Base-by-base conservation (phyloP, 306 rosid species). In the Senna tora region DNA sequence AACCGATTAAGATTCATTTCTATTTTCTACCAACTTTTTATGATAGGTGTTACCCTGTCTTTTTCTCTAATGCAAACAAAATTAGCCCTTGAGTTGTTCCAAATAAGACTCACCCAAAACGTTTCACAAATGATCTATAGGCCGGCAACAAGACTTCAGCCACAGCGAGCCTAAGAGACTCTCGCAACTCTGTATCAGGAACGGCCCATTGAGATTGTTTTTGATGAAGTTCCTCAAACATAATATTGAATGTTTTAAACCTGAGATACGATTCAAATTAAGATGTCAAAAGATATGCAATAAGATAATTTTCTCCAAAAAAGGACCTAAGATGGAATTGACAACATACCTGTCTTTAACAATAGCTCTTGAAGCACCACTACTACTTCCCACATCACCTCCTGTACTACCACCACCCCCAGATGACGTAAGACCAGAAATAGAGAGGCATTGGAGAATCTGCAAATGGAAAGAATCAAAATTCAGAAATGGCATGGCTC, bases 181-280 rank as follows among this genome's bases (percentile, higher is more conserved):
- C 99, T 77, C 93, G 91, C 79, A 94, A 83, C 86, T 94, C 97
- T 0, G 86, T 58, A 86, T 94, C 99, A 5, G 93, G 99, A 75
- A 89, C 99, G 3, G 96, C 81, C 99, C 99, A 94, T 68, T 94
- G 96, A 67, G 96, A 94, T 80, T 94, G 99, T 61, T 86, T 94
- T 84, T 91, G 99, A 84, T 94, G 97, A 71, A 91, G 89, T 57
- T 94, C 99, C 88, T 91, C 99, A 62, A 94, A 94, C 75, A 89
- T 92, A 72, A 78, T 14, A 78, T 91, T 94, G 87, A 91, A 89
- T 17, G 71, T 25, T 85, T 91, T 94, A 68, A 94, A 88, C 88
- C 97, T 94, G 85, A 72, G 45, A 83, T 74, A 74, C 5, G 67
- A 17, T 19, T 36, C 58, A 61, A 0, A 51, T 62, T 10, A n/a